Base-by-base conservation (phyloP, 495 filamentous ascomycete species). In the Friedmanniomyces simplex region DNA sequence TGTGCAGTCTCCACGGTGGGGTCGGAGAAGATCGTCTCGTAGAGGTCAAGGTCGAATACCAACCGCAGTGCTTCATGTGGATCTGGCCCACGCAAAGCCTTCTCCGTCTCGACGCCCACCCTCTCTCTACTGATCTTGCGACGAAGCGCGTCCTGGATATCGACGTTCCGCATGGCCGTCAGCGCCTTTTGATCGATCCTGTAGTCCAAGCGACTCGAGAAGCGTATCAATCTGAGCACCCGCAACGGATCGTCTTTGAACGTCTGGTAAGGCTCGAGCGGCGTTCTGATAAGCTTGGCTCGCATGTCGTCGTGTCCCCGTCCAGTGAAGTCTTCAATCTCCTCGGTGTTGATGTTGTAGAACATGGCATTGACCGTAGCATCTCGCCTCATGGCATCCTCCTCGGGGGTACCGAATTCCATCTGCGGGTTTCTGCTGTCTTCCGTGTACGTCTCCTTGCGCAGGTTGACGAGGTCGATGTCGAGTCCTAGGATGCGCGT, bases 281-380 rank as follows among this genome's bases (percentile, higher is more conserved):
- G 93, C 11, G 94, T 97, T 57, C 86, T 82, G 60, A 99, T 86
- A 34, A 90, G 67, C 55, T 79, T 77, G 6, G 74, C 72, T 43
- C 76, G 61, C 79, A 98, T 81, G 66, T 97, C 93, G 0, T 77
- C 64, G 18, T 95, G 68, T 0, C 93, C 93, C 41, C 68, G 72
- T 14, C 79, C 79, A 0, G 88, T 91, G 52, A 91, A 85, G 68
- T 98, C 93, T 68, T 98, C 93, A 12, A 97, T 79, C 52, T 74
- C 62, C 3, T 69, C 73, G 20, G 78, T 83, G 52, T 91, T 84
- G 10, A 98, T 74, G 60, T 97, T 97, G 68, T 95, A 98, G 72
- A 98, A 98, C 50, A 98, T 76, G 24, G 93, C 91, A 67, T 98
- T 98, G 57, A 98, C 79, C 1, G 90, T 96, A 12, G 94, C 89